Evolutionary conservation across 768 basidiomycete species (phyloP).

Genomic region (Pholiota molesta): DNA sequence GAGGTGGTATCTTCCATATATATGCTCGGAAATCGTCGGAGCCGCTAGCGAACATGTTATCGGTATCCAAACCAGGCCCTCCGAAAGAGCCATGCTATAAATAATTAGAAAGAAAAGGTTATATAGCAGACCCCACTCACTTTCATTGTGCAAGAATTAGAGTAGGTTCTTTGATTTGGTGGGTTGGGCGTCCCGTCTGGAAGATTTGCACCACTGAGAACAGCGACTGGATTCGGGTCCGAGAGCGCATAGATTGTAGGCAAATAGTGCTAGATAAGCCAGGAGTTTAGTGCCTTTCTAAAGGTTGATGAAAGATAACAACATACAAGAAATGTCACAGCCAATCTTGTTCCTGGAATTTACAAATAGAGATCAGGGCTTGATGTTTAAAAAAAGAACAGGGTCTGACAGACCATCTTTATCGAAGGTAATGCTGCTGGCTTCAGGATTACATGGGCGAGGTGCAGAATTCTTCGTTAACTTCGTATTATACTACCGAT

Average conservation of each 20-base stretch:
- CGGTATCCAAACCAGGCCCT: conserved; percentile 51
- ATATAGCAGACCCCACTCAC: conserved; percentile 34
- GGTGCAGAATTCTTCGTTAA: conserved; percentile 41
- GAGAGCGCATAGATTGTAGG: conserved; percentile 72
- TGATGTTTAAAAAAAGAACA: neutral
- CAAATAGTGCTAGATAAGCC: conserved; percentile 54
- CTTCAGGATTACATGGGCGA: conserved; percentile 61
- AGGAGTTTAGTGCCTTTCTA: neutral
- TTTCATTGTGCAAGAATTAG: conserved; percentile 81
- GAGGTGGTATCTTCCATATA: conserved; percentile 72
- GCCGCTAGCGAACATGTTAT: conserved; percentile 70
- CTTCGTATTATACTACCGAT: conserved; percentile 42
- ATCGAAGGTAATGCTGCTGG: conserved; percentile 72
- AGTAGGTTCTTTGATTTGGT: conserved; percentile 55
- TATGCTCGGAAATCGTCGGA: conserved; percentile 85
- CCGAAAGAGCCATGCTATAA: conserved; percentile 78
- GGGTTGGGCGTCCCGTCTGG: conserved; percentile 58
- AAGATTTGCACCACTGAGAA: conserved; percentile 59
- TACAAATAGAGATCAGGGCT: neutral
- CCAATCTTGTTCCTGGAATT: conserved; percentile 57
- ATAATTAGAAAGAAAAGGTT: neutral
- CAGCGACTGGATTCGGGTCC: conserved; percentile 71
- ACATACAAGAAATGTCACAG: conserved; percentile 68
- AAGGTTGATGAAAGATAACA: neutral
- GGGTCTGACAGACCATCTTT: conserved; percentile 55